phyloP scores from a whole-genome alignment of 176 grass and related monocot genomes.

The Alopecurus myosuroides region DNA sequence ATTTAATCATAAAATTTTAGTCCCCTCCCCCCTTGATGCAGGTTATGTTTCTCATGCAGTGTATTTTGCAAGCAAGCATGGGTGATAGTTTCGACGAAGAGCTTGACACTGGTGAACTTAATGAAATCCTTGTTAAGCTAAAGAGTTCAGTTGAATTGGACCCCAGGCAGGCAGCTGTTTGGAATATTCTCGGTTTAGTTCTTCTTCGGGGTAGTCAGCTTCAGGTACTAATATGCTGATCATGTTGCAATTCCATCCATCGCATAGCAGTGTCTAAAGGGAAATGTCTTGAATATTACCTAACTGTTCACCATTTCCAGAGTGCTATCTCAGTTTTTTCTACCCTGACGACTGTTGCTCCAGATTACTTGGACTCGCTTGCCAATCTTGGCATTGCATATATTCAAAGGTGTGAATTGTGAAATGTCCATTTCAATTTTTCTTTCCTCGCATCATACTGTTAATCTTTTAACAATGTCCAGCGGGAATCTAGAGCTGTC shows the following conservation, averaged over 20 bases:
- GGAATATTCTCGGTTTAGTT: conserved; percentile 91
- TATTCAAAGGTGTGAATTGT: conserved; percentile 70
- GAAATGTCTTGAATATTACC: conserved; percentile 14
- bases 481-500: conserved; percentile 77
- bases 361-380: conserved; percentile 90
- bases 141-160: conserved; percentile 84
- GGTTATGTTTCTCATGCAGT: conserved; percentile 44
- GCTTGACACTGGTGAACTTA: conserved; percentile 65
- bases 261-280: not conserved
- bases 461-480: conserved; percentile 39
- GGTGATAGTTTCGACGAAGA: conserved; percentile 91
- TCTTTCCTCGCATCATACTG: conserved; percentile 7
- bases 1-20: not conserved
- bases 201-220: conserved; percentile 82
- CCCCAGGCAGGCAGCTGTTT: conserved; percentile 91
- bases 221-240: conserved; percentile 44
- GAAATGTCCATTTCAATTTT: conserved; percentile 17
- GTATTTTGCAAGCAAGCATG: conserved; percentile 85
- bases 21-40: not conserved
- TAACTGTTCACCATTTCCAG: conserved; percentile 40
- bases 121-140: conserved; percentile 83
- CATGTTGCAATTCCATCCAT: conserved; percentile 2
- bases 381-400: conserved; percentile 86
- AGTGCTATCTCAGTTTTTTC: conserved; percentile 95
- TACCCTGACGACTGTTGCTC: conserved; percentile 62